A percentile compares a stretch with the other conserved stretches of the same genome.
Evolutionary conservation across 441 rosid genomes (phyloP).

Genomic region (Populus hybrid): DNA sequence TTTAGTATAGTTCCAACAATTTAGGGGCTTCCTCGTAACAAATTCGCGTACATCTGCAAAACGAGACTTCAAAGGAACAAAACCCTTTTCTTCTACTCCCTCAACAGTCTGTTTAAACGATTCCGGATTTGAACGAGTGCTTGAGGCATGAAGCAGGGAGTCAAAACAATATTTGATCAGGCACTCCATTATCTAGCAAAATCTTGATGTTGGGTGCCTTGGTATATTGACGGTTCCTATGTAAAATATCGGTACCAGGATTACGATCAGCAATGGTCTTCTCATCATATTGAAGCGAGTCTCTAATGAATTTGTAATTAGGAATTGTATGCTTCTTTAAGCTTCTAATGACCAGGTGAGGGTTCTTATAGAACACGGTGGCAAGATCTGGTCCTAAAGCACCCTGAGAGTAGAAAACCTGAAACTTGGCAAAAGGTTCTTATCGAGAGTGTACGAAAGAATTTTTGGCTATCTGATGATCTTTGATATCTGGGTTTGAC

Average conservation of each 20-base stretch:
- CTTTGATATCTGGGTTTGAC: background rate
- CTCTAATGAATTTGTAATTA: conserved; percentile 14
- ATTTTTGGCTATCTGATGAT: background rate
- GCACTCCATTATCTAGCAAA: conserved; percentile 22
- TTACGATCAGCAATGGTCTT: conserved; percentile 6
- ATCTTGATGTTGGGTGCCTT: conserved; percentile 11
- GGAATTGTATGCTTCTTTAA: conserved; percentile 15
- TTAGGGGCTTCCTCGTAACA: background rate
- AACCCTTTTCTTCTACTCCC: background rate
- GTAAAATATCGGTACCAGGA: background rate
- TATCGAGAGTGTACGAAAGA: background rate
- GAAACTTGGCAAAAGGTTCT: background rate
- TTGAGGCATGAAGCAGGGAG: background rate
- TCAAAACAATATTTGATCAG: conserved; percentile 8
- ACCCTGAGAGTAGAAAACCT: background rate
- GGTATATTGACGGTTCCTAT: background rate
- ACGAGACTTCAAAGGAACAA: background rate
- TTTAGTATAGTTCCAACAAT: background rate
- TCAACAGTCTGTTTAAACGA: conserved; percentile 13
- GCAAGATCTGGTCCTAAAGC: background rate
- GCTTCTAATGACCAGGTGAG: background rate
- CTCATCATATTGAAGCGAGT: conserved; percentile 16
- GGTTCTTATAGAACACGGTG: background rate
- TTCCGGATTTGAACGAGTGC: background rate
- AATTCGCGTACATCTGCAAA: background rate